A percentile compares a stretch with the other conserved stretches of the same genome.
These are phyloP conservation scores for Euphorbia lathyris DNA, from an alignment of 345 rosid species.

Conservation along the genomic window DNA sequence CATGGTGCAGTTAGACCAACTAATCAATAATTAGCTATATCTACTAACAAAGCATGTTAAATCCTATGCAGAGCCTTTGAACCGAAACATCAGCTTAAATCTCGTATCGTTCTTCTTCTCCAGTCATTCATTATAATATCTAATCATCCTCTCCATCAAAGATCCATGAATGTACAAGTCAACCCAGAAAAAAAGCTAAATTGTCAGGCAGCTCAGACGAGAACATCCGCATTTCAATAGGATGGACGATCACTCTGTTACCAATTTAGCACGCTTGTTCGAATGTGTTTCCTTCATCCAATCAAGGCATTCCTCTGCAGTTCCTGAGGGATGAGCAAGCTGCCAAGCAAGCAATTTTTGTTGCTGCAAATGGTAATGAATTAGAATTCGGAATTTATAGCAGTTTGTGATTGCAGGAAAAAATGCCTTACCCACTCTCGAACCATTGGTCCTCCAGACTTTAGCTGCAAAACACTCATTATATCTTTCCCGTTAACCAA, in stretches of 20 bases:
- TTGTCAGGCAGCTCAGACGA: neutral
- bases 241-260: conserved; percentile 22
- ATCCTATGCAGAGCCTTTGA: conserved; percentile 1
- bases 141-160: neutral
- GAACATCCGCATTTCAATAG: neutral
- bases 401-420: neutral
- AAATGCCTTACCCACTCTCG: conserved; percentile 70
- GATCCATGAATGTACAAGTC: neutral
- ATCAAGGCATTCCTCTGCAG: conserved; percentile 74
- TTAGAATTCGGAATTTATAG: conserved; percentile 7
- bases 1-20: too few species aligned
- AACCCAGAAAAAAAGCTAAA: neutral
- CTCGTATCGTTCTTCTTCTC: neutral
- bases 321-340: conserved; percentile 65
- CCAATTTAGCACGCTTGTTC: conserved; percentile 48
- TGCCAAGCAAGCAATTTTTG: conserved; percentile 77
- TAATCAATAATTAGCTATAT: neutral
- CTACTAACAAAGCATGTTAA: neutral
- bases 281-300: conserved; percentile 74
- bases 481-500: conserved; percentile 80
- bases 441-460: conserved; percentile 69
- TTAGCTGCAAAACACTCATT: conserved; percentile 70
- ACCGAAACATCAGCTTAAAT: neutral
- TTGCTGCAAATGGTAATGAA: conserved; percentile 55
- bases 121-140: neutral